Evolutionary conservation across 2,329 filamentous ascomycete species (phyloP), one percentile per base, ranked within the genome.

Genomic region (Exophiala xenobiotica): DNA sequence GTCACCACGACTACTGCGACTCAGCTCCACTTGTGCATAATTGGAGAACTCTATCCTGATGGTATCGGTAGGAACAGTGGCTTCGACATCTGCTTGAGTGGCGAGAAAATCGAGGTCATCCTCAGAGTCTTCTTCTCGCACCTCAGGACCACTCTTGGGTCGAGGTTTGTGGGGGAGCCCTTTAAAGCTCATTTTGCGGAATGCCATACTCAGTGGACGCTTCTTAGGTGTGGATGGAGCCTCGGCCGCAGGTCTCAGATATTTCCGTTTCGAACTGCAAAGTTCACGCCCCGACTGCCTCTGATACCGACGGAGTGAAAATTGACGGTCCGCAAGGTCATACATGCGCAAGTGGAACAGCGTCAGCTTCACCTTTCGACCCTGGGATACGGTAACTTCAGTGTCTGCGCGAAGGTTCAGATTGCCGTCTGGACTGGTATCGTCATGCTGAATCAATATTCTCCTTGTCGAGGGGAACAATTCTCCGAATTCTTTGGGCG

Each of bases 341-440:
- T 96, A 86, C 90, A 99, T 96, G 63, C 90, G 87, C 54, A 97
- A 77, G 69, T 99, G 92, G 71, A 96, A 97, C 41, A 99, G 83
- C 4, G 84, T 88, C 63, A 87, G 81, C 61, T 83, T 82, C 57
- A 83, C 80, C 58, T 80, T 80, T 46, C 73, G 71, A 35, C 78
- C 76, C 33, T 80, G 79, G 20, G 79, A 78, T 20, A 75, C 72
- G 20, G 74, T 71, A 39, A 88, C 80, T 57, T 87, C 76, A 4
- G 89, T 92, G 67, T 96, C 91, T 52, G 97, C 79, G 24, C 91
- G 85, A 51, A 99, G 78, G 67, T 97, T 97, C 90, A 96, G 95
- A 75, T 96, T 96, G 27, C 92, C 92, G 67, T 99, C 92, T 3
- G 85, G 72, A 0, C 90, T 93, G 42, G 88, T 83, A 70, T 96